Evolutionary conservation across 768 basidiomycete genomes (phyloP).

Genomic region (Rhizopogon salebrosus): DNA sequence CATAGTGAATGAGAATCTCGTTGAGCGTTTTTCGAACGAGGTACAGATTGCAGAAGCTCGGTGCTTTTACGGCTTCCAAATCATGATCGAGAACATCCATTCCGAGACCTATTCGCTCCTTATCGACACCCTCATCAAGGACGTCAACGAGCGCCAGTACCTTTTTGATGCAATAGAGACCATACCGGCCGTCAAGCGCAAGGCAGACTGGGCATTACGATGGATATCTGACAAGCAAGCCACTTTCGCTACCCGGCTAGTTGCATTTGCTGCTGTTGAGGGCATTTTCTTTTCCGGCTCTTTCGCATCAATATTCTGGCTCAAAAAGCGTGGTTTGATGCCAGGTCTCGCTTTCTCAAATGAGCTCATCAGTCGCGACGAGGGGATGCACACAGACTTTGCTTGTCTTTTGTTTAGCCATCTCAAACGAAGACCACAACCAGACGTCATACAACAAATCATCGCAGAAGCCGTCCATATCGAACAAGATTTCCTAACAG

Average conservation of each 20-base stretch:
- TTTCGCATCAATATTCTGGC: conserved; percentile 93
- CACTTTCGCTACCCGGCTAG: conserved; percentile 82
- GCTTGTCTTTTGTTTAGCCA: conserved; percentile 88
- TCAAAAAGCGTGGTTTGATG: conserved; percentile 96
- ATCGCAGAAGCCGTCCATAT: conserved; percentile 81
- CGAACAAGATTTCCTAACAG: conserved; percentile 81
- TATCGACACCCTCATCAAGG: conserved; percentile 93
- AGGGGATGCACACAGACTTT: conserved; percentile 96
- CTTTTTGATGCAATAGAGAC: conserved; percentile 93
- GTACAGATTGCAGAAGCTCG: conserved; percentile 90
- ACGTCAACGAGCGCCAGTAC: conserved; percentile 63
- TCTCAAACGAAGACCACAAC: conserved; percentile 75
- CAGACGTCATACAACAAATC: conserved; percentile 63
- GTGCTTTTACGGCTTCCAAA: conserved; percentile 96
- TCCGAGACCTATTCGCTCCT: conserved; percentile 95
- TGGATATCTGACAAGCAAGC: conserved; percentile 86
- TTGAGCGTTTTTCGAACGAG: conserved; percentile 90
- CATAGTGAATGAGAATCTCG: conserved; percentile 93
- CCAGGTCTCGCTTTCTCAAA: conserved; percentile 97
- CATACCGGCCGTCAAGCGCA: conserved; percentile 86
- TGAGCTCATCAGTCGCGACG: conserved; percentile 92
- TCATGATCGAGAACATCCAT: conserved; percentile 99
- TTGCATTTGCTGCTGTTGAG: conserved; percentile 94
- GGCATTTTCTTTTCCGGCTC: conserved; percentile 96
- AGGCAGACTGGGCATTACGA: conserved; percentile 90